Conservation (phyloP, 2,329 filamentous ascomycete genomes). For the Botrytis byssoidea region DNA sequence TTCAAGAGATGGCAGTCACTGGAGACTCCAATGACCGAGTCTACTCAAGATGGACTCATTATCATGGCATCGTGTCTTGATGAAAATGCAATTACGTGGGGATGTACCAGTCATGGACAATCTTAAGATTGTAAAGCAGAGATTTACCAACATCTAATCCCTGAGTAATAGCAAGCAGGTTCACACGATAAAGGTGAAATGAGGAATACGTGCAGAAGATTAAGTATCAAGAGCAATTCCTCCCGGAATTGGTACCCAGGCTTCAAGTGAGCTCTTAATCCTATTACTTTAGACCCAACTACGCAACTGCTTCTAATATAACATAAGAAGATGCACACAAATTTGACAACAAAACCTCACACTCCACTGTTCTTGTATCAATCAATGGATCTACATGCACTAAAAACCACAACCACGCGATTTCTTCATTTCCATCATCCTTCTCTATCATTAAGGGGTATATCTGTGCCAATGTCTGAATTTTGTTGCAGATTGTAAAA, state of each 20-base stretch:
- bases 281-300: background rate
- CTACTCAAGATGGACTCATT: background rate
- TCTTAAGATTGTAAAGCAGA: background rate
- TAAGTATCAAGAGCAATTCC: background rate
- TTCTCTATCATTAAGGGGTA: background rate
- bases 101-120: too few species aligned
- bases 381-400: background rate
- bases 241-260: background rate
- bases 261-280: background rate
- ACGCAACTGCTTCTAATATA: background rate
- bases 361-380: background rate
- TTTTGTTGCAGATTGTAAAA: background rate
- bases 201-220: background rate
- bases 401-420: background rate
- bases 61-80: too few species aligned
- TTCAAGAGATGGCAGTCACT: background rate
- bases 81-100: background rate
- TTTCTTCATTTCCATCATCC: background rate
- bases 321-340: background rate
- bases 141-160: background rate
- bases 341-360: background rate
- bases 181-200: background rate
- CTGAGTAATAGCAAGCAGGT: background rate
- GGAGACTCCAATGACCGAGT: background rate
- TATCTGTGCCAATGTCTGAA: background rate